These are phyloP conservation scores for Aspergillus sp. DNA, from an alignment of 2,329 filamentous ascomycete genomes.

Conservation along the genomic window DNA sequence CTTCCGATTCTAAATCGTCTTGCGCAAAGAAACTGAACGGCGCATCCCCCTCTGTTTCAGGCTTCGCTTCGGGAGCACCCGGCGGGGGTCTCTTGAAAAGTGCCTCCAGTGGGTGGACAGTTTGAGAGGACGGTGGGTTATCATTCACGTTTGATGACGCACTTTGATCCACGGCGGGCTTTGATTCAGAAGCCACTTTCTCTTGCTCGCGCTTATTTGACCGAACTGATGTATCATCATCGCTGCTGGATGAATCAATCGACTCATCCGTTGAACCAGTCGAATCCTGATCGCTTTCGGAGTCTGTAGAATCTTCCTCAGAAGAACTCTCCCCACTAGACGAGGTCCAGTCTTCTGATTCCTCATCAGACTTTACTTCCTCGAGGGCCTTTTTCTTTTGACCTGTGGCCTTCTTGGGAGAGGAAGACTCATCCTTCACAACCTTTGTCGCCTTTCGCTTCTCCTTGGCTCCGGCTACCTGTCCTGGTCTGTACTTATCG, in stretches of 20 bases:
- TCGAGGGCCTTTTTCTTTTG: constrained; percentile 17
- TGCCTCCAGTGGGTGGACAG: constrained; percentile 84
- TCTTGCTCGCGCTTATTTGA: constrained; percentile 3
- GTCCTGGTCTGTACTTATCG: constrained; percentile 32
- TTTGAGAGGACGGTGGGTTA: constrained; percentile 19
- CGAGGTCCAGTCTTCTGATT: constrained; percentile 39
- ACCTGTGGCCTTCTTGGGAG: constrained; percentile 15
- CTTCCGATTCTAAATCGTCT: constrained; percentile 52
- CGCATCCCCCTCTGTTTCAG: constrained; percentile 47
- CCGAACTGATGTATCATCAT: constrained; percentile 16
- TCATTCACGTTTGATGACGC: constrained; percentile 14
- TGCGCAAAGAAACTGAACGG: constrained; percentile 79
- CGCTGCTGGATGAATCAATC: constrained; percentile 30
- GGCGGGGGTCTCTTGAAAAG: constrained; percentile 76
- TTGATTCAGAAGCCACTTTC: constrained; percentile 9
- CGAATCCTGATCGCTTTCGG: constrained; percentile 29
- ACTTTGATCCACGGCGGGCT: constrained; percentile 16
- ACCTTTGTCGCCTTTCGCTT: constrained; percentile 25
- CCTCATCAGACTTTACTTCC: constrained; percentile 19
- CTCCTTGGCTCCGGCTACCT: constrained; percentile 34
- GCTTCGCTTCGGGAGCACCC: constrained; percentile 38
- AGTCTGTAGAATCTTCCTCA: constrained; percentile 28
- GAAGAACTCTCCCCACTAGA: constrained; percentile 36
- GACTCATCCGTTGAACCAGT: constrained; percentile 29
- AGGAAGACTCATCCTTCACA: constrained; percentile 9